Evolutionary conservation across 306 rosid species (phyloP).

Genomic region (Glycine tomentella): DNA sequence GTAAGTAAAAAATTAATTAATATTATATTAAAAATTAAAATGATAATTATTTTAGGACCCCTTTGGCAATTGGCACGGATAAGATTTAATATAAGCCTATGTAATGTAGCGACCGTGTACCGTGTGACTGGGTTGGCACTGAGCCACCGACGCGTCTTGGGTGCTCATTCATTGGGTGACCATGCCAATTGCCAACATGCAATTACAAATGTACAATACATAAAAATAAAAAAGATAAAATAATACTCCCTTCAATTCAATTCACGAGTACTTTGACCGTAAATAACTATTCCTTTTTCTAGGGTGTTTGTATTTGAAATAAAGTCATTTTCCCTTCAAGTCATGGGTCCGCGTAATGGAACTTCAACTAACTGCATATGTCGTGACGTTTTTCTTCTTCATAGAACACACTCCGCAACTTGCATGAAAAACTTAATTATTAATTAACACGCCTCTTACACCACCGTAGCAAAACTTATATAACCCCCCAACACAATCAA

Average conservation of each 20-base stretch:
- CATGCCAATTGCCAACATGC: neutral
- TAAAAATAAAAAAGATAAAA: neutral
- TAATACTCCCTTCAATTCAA: neutral
- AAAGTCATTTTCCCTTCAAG: neutral
- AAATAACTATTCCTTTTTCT: neutral
- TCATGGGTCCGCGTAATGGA: slow-evolving; percentile 9
- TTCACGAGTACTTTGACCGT: slow-evolving; percentile 35
- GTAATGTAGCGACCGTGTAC: neutral
- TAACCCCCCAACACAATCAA: neutral
- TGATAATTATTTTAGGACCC: no score
- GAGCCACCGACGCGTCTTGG: slow-evolving; percentile 19
- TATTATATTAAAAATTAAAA: no score
- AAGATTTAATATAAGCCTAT: neutral
- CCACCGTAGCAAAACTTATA: neutral
- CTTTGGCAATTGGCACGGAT: neutral
- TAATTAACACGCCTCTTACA: slow-evolving; percentile 15
- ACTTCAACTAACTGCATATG: neutral
- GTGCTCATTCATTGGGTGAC: neutral
- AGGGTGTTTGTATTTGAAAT: neutral
- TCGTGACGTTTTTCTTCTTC: slow-evolving; percentile 31
- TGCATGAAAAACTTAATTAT: neutral
- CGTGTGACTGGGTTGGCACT: neutral
- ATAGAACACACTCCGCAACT: slow-evolving; percentile 20
- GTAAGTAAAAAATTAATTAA: no score
- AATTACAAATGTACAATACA: neutral